phyloP scores from a whole-genome alignment of 176 grass and related monocot genomes.

The Puccinellia tenuiflora region DNA sequence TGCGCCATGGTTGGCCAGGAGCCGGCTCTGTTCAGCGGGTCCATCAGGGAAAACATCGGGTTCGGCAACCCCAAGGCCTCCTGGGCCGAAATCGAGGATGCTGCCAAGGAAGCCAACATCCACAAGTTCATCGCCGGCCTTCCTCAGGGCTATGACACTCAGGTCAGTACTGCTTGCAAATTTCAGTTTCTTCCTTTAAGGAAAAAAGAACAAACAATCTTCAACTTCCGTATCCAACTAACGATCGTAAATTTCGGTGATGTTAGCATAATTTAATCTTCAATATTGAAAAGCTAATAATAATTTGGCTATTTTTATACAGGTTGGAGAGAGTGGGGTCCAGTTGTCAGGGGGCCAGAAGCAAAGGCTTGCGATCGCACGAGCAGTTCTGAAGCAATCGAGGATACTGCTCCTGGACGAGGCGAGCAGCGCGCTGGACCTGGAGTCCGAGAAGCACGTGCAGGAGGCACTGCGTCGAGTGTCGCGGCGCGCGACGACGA shows the following conservation, averaged over 20 bases:
- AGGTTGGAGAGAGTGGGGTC: conserved; percentile 65
- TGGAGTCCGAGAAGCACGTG: conserved; percentile 51
- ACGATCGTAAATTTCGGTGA: neutral
- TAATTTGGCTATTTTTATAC: neutral
- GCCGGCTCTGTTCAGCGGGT: conserved; percentile 32
- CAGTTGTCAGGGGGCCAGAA: conserved; percentile 59
- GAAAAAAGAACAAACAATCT: neutral
- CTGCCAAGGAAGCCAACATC: conserved; percentile 47
- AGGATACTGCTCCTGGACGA: conserved; percentile 49
- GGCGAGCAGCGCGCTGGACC: conserved; percentile 56
- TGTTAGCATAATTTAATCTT: neutral
- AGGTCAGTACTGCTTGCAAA: conserved; percentile 5
- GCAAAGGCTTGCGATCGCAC: conserved; percentile 52
- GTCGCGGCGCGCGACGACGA: conserved; percentile 27
- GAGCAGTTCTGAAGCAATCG: conserved; percentile 44
- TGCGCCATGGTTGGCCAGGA: conserved; percentile 61
- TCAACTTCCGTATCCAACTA: neutral
- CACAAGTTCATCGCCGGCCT: conserved; percentile 58
- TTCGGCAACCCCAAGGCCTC: conserved; percentile 40
- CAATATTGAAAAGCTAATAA: too few relatives aligned
- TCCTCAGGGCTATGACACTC: conserved; percentile 46
- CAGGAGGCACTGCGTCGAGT: conserved; percentile 32
- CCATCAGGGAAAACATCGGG: conserved; percentile 53
- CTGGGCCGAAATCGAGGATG: conserved; percentile 57
- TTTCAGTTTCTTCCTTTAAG: too few relatives aligned